These are phyloP conservation scores for Wickerhamomyces xylosicus DNA, from an alignment of 805 yeast species.

Conservation along the genomic window DNA sequence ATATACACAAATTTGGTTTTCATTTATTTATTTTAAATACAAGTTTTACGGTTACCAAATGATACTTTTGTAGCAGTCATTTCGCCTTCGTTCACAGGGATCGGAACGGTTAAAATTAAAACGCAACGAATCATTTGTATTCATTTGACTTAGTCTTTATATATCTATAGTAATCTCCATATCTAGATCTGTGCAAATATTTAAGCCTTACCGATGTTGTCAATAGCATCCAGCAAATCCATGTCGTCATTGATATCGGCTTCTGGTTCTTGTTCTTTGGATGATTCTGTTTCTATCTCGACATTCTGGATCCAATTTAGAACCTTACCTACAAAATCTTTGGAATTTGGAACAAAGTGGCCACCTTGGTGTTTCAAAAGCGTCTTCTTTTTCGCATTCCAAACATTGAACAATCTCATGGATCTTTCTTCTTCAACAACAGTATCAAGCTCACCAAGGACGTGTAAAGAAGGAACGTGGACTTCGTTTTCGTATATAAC, in stretches of 20 bases:
- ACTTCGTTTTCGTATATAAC: slow-evolving; percentile 12
- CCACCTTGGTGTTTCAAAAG: slow-evolving; percentile 85
- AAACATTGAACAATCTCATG: slow-evolving; percentile 41
- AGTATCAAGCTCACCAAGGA: slow-evolving; percentile 81
- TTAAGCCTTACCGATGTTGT: slow-evolving; percentile 26
- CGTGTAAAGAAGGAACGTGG: slow-evolving; percentile 45
- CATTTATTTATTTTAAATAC: too few relatives aligned
- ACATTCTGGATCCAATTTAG: slow-evolving; percentile 22
- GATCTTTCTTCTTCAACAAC: slow-evolving; percentile 71
- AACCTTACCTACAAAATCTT: slow-evolving; percentile 26
- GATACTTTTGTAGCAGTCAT: too few relatives aligned
- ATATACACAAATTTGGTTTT: too few relatives aligned
- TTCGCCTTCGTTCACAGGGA: too few relatives aligned
- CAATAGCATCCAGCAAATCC: slow-evolving; percentile 28
- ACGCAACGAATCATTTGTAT: too few relatives aligned
- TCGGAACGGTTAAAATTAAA: too few relatives aligned
- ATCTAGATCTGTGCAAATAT: too few relatives aligned
- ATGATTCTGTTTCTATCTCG: not conserved
- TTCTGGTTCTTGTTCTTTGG: slow-evolving; percentile 1
- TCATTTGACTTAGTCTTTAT: not conserved
- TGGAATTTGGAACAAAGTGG: slow-evolving; percentile 89
- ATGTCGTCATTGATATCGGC: slow-evolving; percentile 16
- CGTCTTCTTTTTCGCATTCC: slow-evolving; percentile 31
- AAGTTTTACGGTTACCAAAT: too few relatives aligned
- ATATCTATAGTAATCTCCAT: not conserved